Evolutionary conservation across 768 basidiomycete species (phyloP), one percentile per base, ranked within the genome.

Genomic region (Naganishia antarctica): DNA sequence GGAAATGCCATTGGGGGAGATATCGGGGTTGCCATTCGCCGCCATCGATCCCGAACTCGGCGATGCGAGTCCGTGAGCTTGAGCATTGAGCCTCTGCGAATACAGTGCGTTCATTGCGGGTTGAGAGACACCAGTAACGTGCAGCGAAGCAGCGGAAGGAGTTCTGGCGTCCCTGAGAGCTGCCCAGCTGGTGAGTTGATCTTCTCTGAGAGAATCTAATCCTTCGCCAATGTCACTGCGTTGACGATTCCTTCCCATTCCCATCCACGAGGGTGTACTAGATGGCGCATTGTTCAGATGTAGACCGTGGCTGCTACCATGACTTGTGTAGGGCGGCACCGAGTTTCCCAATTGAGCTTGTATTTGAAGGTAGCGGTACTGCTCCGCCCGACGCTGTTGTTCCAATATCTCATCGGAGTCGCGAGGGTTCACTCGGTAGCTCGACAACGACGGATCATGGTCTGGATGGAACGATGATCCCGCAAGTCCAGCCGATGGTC

Each of bases 401-500:
- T 57, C 53, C 53, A 57, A 25, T 15, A 57, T 57, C 26, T 57
- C 53, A n/a, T 57, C 53, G 34, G 53, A 57, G 21, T 37, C 53
- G 7, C 53, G 53, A 25, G 53, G 21, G 23, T 44, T 44, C 43
- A 57, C n/a, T 15, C 53, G 53, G 23, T 37, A 57, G 8, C 21
- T n/a, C 5, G 47, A 8, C 47, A 49, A 12, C 4, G 47, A 4
- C 5, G 47, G 28, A 23, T 49, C 47, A 7, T 49, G 47, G 25
- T 49, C 47, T 11, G 47, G 47, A 29, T 5, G 47, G 47, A 49
- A 49, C 5, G 47, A 28, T 25, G 47, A 28, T 21, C 16, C 53
- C 5, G 37, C 23, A 5, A 49, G 8, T 25, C 45, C 18, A 12
- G 21, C 21, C 23, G 53, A 21, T 23, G 31, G 53, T 23, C 53